Conservation (phyloP, 768 basidiomycete genomes). For the Saitozyma sp. region DNA sequence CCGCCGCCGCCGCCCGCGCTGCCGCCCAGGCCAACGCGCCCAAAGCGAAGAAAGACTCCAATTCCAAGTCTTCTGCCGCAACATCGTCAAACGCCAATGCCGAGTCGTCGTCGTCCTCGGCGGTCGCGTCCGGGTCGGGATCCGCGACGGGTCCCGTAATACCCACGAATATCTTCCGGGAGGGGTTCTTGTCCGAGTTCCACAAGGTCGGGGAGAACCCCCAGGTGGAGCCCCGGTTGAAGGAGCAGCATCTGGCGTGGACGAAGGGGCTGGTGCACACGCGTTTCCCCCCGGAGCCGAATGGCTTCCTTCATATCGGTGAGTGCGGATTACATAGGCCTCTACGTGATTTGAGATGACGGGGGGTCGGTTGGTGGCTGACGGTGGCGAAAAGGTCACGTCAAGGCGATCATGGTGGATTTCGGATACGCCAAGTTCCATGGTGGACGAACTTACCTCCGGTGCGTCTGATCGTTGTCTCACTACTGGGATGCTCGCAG, state of each 20-base stretch:
- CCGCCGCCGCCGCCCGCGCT: conserved; percentile 33
- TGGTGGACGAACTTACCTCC: conserved; percentile 86
- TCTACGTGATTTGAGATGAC: neutral
- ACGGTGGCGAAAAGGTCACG: conserved; percentile 73
- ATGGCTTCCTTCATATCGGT: conserved; percentile 76
- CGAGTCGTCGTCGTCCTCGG: conserved; percentile 24
- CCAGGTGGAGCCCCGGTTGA: conserved; percentile 74
- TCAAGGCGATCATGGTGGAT: conserved; percentile 96
- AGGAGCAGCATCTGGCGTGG: conserved; percentile 73
- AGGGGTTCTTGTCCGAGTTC: conserved; percentile 88
- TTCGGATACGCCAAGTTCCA: conserved; percentile 97
- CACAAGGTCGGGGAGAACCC: conserved; percentile 93
- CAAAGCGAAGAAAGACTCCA: conserved; percentile 10
- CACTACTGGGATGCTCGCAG: neutral
- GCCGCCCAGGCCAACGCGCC: conserved; percentile 29
- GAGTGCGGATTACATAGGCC: conserved; percentile 4
- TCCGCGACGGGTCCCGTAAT: conserved; percentile 53
- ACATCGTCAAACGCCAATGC: neutral
- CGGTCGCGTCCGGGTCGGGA: conserved; percentile 51
- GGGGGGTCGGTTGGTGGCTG: neutral
- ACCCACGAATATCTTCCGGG: conserved; percentile 72
- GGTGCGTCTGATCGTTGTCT: conserved; percentile 48
- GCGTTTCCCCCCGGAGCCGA: conserved; percentile 97
- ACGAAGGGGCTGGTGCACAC: conserved; percentile 87
- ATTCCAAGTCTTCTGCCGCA: neutral